Percentiles rank a stretch among this genome's conserved stretches.
Conservation (phyloP, 2,329 filamentous ascomycete genomes). For the Pseudocercospora vitis region DNA sequence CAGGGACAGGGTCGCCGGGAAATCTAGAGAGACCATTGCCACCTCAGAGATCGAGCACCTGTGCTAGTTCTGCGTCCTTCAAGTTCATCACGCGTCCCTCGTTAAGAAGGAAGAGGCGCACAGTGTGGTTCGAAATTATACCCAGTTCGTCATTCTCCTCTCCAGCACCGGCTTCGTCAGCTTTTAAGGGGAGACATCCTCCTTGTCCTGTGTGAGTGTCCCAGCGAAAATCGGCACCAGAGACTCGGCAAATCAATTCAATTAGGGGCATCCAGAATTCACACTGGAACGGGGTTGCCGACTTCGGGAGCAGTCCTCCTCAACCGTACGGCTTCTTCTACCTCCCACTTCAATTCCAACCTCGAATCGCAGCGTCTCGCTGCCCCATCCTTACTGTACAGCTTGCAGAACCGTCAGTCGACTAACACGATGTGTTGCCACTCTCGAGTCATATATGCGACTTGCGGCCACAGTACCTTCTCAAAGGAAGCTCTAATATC, state of each 20-base stretch:
- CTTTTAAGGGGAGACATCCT: background rate
- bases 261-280: background rate
- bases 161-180: background rate
- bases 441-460: slow-evolving; percentile 4
- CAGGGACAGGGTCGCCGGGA: background rate
- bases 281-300: background rate
- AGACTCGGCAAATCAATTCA: background rate
- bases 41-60: background rate
- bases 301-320: background rate
- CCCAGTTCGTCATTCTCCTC: background rate
- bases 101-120: background rate
- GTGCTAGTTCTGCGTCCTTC: background rate
- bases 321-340: background rate
- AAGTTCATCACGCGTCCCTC: background rate
- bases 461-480: slow-evolving; percentile 6
- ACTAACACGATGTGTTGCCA: slow-evolving; percentile 7
- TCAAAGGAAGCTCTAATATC: background rate
- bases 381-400: background rate
- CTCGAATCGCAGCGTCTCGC: background rate
- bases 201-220: background rate
- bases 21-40: background rate
- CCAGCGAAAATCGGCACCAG: background rate
- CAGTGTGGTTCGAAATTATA: slow-evolving; percentile 4
- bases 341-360: background rate
- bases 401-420: background rate